Evolutionary conservation across 1,284 basidiomycete species (phyloP), one percentile per base, ranked within the genome.

Genomic region (Coniferiporia sulphurascens): DNA sequence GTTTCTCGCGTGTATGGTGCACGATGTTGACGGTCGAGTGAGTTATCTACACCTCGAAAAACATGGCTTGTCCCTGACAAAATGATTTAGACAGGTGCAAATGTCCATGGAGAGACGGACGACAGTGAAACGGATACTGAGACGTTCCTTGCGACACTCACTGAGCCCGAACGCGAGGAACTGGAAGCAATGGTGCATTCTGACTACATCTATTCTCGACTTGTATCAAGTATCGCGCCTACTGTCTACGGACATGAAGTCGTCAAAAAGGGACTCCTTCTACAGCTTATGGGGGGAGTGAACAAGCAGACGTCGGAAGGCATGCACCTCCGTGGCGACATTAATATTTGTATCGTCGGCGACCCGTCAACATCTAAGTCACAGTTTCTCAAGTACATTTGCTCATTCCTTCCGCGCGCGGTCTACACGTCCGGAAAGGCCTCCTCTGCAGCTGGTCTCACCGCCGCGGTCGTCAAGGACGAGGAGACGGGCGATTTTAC

Each of bases 401-500:
- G 96, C 71, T 94, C 93, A n/a, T 98, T 99, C 83, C 80, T 99
- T 15, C 97, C 97, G 54, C 93, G 97, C 36, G 93, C 96, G 1
- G 95, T 99, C 9, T 99, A 99, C 75, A 99, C 97, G 0, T 98
- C 96, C 0, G 97, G 97, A 43, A 99, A 99, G 73, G 97, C 97
- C 0, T 99, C 97, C 0, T 95, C 96, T 1, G 97, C 97, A 0
- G 97, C 96, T 34, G 97, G 97, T 91, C 82, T 99, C 32, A 99
- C 97, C 0, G 97, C 97, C 4, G 96, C 96, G 1, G 97, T 99
- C 0, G 96, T 99, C 61, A 95, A 91, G 69, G 97, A 99, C 70
- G 96, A 99, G 75, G 97, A 99, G 74, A 96, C 96, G 0, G 96
- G 96, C 49, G 97, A 99, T 71, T 99, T 99, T 76, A 99, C 97